Base-by-base conservation (phyloP, 345 rosid genomes). In the Viola odorata region DNA sequence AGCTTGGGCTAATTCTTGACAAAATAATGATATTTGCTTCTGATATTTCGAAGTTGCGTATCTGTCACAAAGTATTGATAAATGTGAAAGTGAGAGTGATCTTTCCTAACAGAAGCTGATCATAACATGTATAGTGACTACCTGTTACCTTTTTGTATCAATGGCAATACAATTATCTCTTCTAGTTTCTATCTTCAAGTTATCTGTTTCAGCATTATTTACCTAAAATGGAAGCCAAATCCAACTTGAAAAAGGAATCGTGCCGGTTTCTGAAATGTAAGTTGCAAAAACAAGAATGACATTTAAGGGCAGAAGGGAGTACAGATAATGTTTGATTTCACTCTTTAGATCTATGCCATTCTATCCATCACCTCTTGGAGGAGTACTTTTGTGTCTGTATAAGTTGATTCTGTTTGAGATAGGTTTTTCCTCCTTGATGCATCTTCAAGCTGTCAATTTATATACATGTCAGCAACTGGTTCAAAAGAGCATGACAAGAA, bases 321-420 rank as follows among this genome's bases (percentile, higher is more conserved):
- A 42, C n/a, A 50, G n/a, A n/a, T n/a, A n/a, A n/a, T n/a, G n/a
- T 49, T 8, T 36, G 54, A 40, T 36, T 55, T 49, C 12, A 2
- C 55, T 52, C 15, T 60, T 56, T 69, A 60, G 47, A 71, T 57
- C 58, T 54, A 82, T 10, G 85, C 82, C 84, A 84, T 84, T 71
- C 73, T 72, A 8, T 62, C 76, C 94, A 83, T 86, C 45, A 86
- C 94, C 67, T 91, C 94, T 62, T 79, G 80, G 51, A 85, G 86
- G 73, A 91, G 72, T 50, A 71, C 65, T 14, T 68, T 75, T 5
- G 89, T 80, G 64, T 83, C 88, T 64, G 64, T 71, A 50, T 85
- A 84, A 65, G 60, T 68, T 12, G 82, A 73, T 71, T 84, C 76
- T 47, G 96, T 85, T 74, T 66, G 65, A 0, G 77, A 17, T 12